Conservation (phyloP, 352 stramenopile species). For the Phytophthora constricta region DNA sequence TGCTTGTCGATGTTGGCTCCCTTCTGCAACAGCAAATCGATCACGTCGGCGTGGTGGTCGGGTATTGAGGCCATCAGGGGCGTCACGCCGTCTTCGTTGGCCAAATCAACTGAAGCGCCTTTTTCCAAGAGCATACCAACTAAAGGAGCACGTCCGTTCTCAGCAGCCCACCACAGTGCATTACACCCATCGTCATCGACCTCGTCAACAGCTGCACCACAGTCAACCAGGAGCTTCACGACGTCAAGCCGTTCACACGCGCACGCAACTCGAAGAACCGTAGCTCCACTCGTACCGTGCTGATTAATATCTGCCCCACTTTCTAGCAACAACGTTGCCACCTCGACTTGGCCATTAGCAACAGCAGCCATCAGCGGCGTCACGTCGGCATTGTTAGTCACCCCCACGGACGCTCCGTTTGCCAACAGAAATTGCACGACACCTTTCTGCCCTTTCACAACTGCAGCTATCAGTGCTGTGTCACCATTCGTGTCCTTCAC, state of each 20-base stretch:
- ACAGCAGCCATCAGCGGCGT: not conserved
- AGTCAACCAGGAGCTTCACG: not conserved
- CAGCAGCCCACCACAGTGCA: not conserved
- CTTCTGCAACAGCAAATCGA: slow-evolving; percentile 8
- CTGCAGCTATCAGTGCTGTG: slow-evolving; percentile 2
- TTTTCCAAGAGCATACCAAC: not conserved
- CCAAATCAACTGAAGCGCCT: not conserved
- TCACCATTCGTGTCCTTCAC: not conserved
- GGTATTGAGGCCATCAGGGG: slow-evolving; percentile 1
- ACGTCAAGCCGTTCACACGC: not conserved
- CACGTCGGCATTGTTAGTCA: not conserved
- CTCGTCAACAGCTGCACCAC: not conserved
- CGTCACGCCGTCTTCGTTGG: not conserved
- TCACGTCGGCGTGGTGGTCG: slow-evolving; percentile 9
- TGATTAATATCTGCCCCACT: not conserved
- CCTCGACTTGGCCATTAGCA: not conserved
- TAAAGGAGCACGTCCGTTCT: not conserved
- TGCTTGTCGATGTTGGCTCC: slow-evolving; percentile 5
- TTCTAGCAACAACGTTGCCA: not conserved
- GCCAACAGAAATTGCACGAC: slow-evolving; percentile 6
- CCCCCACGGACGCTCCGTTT: slow-evolving; percentile 1
- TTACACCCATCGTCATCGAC: not conserved
- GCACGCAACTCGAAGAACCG: not conserved
- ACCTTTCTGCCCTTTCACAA: not conserved
- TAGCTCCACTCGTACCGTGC: not conserved